Evolutionary conservation across 179 eudicot species (phyloP).

Genomic region (Beta macrorhiza): DNA sequence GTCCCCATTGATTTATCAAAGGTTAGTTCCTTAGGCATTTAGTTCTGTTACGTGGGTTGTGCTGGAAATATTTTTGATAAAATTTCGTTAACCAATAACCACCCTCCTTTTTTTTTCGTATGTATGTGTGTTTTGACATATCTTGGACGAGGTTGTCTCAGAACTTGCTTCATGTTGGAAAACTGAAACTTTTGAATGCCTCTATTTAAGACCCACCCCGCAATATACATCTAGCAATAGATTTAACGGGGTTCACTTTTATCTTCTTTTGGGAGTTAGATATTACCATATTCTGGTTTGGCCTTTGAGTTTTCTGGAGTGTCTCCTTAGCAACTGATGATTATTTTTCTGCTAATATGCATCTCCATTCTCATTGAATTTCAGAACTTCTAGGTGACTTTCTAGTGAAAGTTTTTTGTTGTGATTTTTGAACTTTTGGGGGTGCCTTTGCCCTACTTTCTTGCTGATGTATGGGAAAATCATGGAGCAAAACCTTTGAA

Average conservation of each 20-base stretch:
- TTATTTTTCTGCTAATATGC: background rate
- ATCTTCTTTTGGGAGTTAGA: too few species aligned
- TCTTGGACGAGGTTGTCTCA: background rate
- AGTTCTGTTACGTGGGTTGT: background rate
- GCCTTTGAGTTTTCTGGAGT: background rate
- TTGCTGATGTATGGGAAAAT: background rate
- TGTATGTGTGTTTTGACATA: background rate
- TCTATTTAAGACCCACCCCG: background rate
- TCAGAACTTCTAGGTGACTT: background rate
- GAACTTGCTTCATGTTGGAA: background rate
- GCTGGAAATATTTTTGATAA: background rate
- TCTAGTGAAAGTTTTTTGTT: background rate
- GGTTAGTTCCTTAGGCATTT: slow-evolving; percentile 44
- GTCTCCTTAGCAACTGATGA: background rate
- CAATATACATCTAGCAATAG: background rate
- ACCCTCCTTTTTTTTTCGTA: background rate
- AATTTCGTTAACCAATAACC: background rate
- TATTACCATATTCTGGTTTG: background rate
- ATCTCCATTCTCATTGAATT: background rate
- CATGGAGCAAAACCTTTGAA: background rate
- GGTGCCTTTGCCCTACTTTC: background rate
- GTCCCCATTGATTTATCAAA: slow-evolving; percentile 94
- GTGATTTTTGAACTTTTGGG: background rate
- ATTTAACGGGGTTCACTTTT: background rate
- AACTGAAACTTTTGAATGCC: background rate